A percentile compares a stretch with the other conserved stretches of the same genome.
phyloP scores from a whole-genome alignment of 805 yeast species.

The Yueomyces sinensis region DNA sequence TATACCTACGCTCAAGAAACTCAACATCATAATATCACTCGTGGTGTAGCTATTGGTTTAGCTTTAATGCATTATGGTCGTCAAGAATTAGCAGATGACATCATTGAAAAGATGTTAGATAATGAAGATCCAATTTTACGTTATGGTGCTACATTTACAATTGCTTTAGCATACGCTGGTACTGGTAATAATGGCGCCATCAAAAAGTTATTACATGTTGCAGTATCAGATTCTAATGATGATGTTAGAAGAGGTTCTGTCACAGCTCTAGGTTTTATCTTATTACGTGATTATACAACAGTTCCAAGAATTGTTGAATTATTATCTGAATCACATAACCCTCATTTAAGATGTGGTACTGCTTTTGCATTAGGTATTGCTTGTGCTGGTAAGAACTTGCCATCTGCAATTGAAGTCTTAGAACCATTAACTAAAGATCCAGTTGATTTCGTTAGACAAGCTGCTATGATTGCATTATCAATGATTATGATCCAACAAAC shows the following conservation, averaged over 20 bases:
- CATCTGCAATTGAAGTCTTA: conserved; percentile 80
- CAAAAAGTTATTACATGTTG: conserved; percentile 73
- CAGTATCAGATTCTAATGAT: conserved; percentile 93
- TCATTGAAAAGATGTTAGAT: conserved; percentile 50
- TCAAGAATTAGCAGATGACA: conserved; percentile 64
- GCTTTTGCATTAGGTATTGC: conserved; percentile 95
- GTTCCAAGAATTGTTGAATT: conserved; percentile 93
- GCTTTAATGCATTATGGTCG: conserved; percentile 78
- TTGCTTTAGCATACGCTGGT: conserved; percentile 94
- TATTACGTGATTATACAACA: conserved; percentile 81
- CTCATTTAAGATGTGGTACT: conserved; percentile 96
- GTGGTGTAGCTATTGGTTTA: conserved; percentile 85
- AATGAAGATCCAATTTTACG: conserved; percentile 78
- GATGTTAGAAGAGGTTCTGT: conserved; percentile 96
- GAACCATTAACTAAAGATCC: conserved; percentile 90
- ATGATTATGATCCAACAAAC: conserved; percentile 85
- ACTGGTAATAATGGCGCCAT: conserved; percentile 86
- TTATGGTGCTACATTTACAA: conserved; percentile 90
- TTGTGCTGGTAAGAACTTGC: conserved; percentile 87
- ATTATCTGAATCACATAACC: conserved; percentile 87
- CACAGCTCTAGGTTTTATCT: conserved; percentile 77
- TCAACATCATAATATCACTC: conserved; percentile 86
- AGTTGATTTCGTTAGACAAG: conserved; percentile 95
- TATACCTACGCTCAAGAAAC: conserved; percentile 86
- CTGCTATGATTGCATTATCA: conserved; percentile 84